Evolutionary conservation across 2,329 filamentous ascomycete species (phyloP), one percentile per base, ranked within the genome.

Genomic region (Colletotrichum zoysiae): DNA sequence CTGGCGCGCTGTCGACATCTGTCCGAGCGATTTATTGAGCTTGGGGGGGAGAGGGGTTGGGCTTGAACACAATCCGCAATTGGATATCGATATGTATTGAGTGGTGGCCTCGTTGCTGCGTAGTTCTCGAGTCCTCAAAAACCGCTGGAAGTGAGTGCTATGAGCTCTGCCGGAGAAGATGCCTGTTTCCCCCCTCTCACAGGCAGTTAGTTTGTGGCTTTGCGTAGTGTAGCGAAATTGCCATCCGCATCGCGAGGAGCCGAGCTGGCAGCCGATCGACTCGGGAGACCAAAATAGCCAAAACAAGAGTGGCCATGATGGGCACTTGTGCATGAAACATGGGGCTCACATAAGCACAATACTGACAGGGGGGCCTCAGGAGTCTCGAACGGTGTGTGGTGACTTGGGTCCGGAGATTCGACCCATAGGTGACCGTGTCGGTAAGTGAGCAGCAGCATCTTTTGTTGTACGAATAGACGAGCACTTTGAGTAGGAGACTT

Each of bases 391-490:
- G 53, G 55, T 23, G 55, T 23, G 33, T 56, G 40, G 20, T 64
- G 48, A 30, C 30, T 56, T 63, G 44, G 58, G 56, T 55, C 59
- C 69, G 65, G 69, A 71, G 51, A 71, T 71, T 69, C 69, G 44
- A 68, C 48, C 53, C n/a, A 33, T 71, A 59, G 61, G 61, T 35
- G n/a, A 40, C n/a, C 23, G 35, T n/a, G 8, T 38, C 53, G 18
- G 18, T 20, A 38, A 57, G n/a, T 57, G 35, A 23, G 30, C 44
- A 48, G n/a, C 51, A n/a, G n/a, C 51, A n/a, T 3, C 30, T 35
- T n/a, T 33, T 20, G 30, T 20, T 7, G 8, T 7, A n/a, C n/a
- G n/a, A n/a, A n/a, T n/a, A 33, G 48, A 30, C 23, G 30, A 35
- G 30, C 18, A 7, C 18, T 4, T 7, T 14, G 18, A n/a, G 18